Evolutionary conservation across 1,284 basidiomycete species (phyloP), one percentile per base, ranked within the genome.

Genomic region (Microbotryum intermedium): DNA sequence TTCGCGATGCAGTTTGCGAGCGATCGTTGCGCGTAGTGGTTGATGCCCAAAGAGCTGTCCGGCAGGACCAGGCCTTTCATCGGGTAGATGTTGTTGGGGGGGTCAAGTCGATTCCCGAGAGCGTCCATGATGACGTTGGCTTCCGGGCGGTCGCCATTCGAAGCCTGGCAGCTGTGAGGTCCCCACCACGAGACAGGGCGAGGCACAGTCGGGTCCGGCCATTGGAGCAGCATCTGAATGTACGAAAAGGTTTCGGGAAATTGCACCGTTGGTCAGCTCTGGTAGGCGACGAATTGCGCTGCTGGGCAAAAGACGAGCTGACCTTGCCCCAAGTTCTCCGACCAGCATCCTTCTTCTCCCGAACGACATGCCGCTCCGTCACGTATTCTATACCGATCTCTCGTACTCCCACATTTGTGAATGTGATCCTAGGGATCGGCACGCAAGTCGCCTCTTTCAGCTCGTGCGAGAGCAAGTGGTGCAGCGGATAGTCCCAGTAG

Each of bases 311-410:
- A 18, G 6, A 0, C 2, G 10, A 9, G 16, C 60, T 28, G 48
- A 65, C 58, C 50, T 65, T 65, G 6, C 64, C 64, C 26, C 62
- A 65, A 7, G 64, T 62, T n/a, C 59, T 54, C 20, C 34, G 58
- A 26, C 25, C 30, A 0, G 58, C 49, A 16, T 10, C 25, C 4
- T 55, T 20, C 20, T 46, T 26, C 4, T 62, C 60, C 18, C 61
- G 9, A 4, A 57, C 54, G 10, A 58, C 61, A 25, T 63, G 57
- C 30, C 39, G 25, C 28, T 60, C 58, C 21, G 56, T 60, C 3
- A 65, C 58, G 23, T 47, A 44, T 4, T 28, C 55, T 7, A 5
- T 7, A 6, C 18, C 11, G 3, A 65, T n/a, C n/a, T 56, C 43
- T 21, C 46, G 34, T 23, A 62, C 47, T 10, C 64, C 64, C 21